Evolutionary conservation across 495 filamentous ascomycete species (phyloP).

Genomic region (Hypoxylon trugodes): DNA sequence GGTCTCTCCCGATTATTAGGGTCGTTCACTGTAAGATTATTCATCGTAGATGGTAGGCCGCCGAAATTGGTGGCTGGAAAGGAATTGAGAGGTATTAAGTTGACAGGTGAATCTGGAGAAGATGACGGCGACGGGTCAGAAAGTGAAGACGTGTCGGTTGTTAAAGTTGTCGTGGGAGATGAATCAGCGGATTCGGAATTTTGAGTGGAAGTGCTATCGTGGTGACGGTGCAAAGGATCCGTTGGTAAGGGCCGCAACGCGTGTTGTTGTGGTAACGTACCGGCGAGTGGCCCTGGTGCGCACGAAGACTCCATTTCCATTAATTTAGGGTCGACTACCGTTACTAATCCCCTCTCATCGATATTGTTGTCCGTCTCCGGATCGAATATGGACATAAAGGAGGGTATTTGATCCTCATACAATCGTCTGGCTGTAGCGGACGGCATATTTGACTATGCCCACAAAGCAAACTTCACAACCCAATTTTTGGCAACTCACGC

Average conservation of each 20-base stretch:
- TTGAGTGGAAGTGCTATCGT: slow-evolving; percentile 78
- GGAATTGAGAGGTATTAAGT: slow-evolving; percentile 65
- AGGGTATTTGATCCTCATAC: slow-evolving; percentile 73
- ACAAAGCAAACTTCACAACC: too few relatives aligned
- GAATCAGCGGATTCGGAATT: slow-evolving; percentile 88
- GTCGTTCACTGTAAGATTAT: slow-evolving; percentile 53
- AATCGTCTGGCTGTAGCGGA: slow-evolving; percentile 60
- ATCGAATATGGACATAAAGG: slow-evolving; percentile 76
- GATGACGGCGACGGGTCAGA: slow-evolving; percentile 93
- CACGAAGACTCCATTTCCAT: slow-evolving; percentile 51
- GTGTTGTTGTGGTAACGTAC: slow-evolving; percentile 41
- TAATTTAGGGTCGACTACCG: slow-evolving; percentile 55
- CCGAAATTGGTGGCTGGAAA: slow-evolving; percentile 60
- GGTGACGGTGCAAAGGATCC: slow-evolving; percentile 61
- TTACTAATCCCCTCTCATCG: slow-evolving; percentile 55
- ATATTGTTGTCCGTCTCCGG: slow-evolving; percentile 53
- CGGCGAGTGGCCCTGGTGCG: slow-evolving; percentile 27
- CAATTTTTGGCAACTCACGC: slow-evolving; percentile 1
- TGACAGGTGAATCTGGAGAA: slow-evolving; percentile 85
- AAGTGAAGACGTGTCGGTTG: slow-evolving; percentile 84
- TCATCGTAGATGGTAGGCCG: slow-evolving; percentile 53
- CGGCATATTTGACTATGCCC: slow-evolving; percentile 56
- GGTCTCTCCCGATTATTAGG: slow-evolving; percentile 53
- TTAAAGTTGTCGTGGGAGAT: slow-evolving; percentile 92
- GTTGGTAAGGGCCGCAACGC: slow-evolving; percentile 47